Evolutionary conservation across 2,329 filamentous ascomycete species (phyloP), one percentile per base, ranked within the genome.

Genomic region (Stemphylium lycopersici): DNA sequence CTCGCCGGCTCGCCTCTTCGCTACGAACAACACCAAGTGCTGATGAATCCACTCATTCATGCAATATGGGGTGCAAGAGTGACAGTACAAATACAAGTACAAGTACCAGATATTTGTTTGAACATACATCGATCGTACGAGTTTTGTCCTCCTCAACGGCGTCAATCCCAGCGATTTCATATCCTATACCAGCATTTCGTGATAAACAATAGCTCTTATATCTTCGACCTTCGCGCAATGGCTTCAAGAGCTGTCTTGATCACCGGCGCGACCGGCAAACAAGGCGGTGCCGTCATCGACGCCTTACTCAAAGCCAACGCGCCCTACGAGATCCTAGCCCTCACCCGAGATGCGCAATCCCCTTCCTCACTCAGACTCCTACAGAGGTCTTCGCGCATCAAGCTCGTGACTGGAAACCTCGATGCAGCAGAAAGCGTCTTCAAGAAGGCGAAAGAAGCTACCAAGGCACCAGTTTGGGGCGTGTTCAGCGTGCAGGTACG

Each of bases 391-490:
- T 47, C 74, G 11, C 80, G 78, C 15, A 79, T 87, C 65, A 80
- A 77, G 33, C 61, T 87, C 1, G 74, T 87, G 3, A 72, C 83
- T 46, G 84, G 84, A 1, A 75, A 87, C 53, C 73, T 87, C 1
- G 75, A 84, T 46, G 69, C 84, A 15, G 68, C 80, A 0, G 72
- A 74, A 0, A 71, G 65, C 0, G 76, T 87, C n/a, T 86, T 87
- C 63, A 56, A 72, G 12, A 76, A 73, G 38, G 81, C 78, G 1
- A 67, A 72, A 20, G 59, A 71, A 4, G 66, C 69, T 5, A 71
- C 71, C 1, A 52, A 58, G 5, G 8, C 43, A 1, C 65, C 65
- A 1, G 65, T 72, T 10, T 74, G 70, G 71, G 71, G 70, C 3
- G 66, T 73, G 3, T 74, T 67, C 55, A 68, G 66, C 37, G 71